Evolutionary conservation across 2,329 filamentous ascomycete species (phyloP).

Genomic region (Alternaria conjuncta): DNA sequence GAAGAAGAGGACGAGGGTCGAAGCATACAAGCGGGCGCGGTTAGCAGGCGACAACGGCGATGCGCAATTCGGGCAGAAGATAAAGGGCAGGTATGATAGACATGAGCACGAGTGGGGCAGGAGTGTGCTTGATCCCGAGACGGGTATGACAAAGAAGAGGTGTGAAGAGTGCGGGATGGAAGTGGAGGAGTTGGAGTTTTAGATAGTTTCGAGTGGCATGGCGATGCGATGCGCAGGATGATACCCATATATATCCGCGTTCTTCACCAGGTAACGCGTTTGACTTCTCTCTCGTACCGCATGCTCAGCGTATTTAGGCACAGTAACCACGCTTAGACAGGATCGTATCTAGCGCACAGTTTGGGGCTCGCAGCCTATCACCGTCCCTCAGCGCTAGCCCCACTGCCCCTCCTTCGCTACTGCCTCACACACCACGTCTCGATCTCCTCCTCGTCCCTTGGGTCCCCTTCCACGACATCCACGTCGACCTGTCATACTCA

Average conservation of each 20-base stretch:
- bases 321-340: neutral
- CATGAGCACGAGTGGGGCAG: conserved; percentile 90
- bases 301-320: neutral
- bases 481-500: neutral
- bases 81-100: conserved; percentile 67
- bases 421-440: neutral
- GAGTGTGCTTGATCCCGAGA: conserved; percentile 63
- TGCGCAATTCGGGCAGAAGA: conserved; percentile 74
- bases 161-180: conserved; percentile 72
- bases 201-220: neutral
- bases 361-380: neutral
- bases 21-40: conserved; percentile 74
- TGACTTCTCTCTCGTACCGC: neutral
- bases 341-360: neutral
- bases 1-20: conserved; percentile 91
- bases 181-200: conserved; percentile 70
- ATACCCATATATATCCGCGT: neutral
- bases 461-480: neutral
- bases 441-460: neutral
- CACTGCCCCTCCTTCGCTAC: neutral
- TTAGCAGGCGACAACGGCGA: conserved; percentile 52
- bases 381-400: neutral
- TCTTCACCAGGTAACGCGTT: neutral
- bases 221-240: neutral
- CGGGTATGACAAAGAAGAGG: conserved; percentile 79